Evolutionary conservation across 768 basidiomycete species (phyloP).

Genomic region (Nidula microcarpa): DNA sequence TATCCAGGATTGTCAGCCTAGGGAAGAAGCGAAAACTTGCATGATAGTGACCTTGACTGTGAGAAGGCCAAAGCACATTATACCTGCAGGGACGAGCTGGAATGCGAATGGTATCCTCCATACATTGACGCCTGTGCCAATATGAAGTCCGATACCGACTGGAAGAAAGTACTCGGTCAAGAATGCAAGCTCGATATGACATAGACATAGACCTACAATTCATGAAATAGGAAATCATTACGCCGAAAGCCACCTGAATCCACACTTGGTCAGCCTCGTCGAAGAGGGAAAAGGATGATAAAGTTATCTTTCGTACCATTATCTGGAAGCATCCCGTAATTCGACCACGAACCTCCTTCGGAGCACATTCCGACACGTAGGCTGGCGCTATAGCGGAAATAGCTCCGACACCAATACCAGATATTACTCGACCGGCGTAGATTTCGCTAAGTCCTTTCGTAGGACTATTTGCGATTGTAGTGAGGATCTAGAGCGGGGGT

Average conservation of each 20-base stretch:
- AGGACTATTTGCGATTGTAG: conserved; percentile 58
- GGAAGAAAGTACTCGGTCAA: background rate
- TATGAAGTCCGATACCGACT: conserved; percentile 62
- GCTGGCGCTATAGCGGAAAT: conserved; percentile 84
- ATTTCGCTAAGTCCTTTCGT: conserved; percentile 61
- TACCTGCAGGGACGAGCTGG: conserved; percentile 72
- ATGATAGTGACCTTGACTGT: conserved; percentile 49
- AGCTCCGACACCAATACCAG: conserved; percentile 78
- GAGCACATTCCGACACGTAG: conserved; percentile 84
- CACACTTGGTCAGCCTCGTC: background rate
- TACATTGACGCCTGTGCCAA: conserved; percentile 41
- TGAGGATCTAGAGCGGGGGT: conserved; percentile 48
- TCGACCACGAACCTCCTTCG: conserved; percentile 81
- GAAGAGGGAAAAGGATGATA: background rate
- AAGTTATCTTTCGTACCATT: conserved; percentile 43
- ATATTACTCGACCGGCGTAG: conserved; percentile 77
- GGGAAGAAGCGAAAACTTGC: conserved; percentile 27
- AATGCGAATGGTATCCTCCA: conserved; percentile 79
- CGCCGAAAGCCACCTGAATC: conserved; percentile 64
- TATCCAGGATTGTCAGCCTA: conserved; percentile 20
- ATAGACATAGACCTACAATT: conserved; percentile 54
- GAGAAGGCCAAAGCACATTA: conserved; percentile 63
- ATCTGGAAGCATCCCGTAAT: conserved; percentile 88
- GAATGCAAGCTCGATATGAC: background rate
- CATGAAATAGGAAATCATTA: conserved; percentile 82